Conservation (phyloP, 2,329 filamentous ascomycete genomes). For the Myriosclerotinia scirpicola region DNA sequence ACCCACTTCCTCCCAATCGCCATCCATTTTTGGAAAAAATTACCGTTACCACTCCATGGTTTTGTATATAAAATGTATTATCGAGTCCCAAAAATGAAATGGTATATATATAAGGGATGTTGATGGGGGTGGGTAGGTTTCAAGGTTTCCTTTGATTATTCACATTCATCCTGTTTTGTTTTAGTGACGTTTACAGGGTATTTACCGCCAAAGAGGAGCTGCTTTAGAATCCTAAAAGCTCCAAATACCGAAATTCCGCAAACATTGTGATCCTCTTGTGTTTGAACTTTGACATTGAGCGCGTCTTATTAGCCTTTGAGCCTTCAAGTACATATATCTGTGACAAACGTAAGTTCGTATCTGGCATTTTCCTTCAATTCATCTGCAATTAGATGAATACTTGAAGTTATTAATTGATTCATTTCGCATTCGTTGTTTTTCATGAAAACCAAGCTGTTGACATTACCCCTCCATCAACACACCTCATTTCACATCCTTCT, state of each 20-base stretch:
- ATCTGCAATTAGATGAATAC: slow-evolving; percentile 4
- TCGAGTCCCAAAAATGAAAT: not conserved
- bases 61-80: slow-evolving; percentile 20
- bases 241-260: not conserved
- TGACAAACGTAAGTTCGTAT: slow-evolving; percentile 4
- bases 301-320: slow-evolving; percentile 10
- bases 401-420: not conserved
- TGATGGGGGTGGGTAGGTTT: not conserved
- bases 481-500: not conserved
- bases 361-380: not conserved
- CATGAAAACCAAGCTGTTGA: not conserved
- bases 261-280: too few relatives aligned
- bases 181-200: not conserved
- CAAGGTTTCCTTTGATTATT: too few relatives aligned
- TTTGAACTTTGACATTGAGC: too few relatives aligned
- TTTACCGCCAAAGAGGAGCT: slow-evolving; percentile 14
- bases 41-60: slow-evolving; percentile 22
- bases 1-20: slow-evolving; percentile 67
- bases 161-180: slow-evolving; percentile 11
- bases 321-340: not conserved
- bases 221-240: not conserved
- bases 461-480: slow-evolving; percentile 12
- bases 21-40: slow-evolving; percentile 52
- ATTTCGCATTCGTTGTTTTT: not conserved
- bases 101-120: slow-evolving; percentile 11